Evolutionary conservation across 805 yeast genomes (phyloP).

Genomic region (Pichia paraexigua): DNA sequence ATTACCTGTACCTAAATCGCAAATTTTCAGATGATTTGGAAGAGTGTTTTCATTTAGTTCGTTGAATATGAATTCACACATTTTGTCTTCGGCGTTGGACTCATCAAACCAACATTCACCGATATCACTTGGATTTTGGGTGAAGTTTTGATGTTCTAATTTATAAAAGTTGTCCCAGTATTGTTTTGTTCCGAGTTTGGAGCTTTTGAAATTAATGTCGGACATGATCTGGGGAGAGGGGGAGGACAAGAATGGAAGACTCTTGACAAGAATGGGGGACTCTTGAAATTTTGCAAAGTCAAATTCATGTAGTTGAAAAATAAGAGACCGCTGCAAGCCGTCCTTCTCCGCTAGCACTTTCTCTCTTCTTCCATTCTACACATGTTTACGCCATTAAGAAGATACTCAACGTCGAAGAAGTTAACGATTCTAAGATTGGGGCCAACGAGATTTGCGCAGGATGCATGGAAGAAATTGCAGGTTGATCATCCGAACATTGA

Average conservation of each 20-base stretch:
- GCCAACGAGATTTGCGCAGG: constrained; percentile 47
- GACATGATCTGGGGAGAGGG: not conserved
- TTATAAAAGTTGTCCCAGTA: constrained; percentile 91
- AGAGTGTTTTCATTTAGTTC: constrained; percentile 11
- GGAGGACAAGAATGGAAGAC: no score
- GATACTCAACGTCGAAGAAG: constrained; percentile 17
- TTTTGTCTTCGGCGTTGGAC: constrained; percentile 81
- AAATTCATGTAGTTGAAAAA: not conserved
- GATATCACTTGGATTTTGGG: constrained; percentile 68
- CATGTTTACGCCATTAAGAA: not conserved
- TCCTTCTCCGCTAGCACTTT: no score
- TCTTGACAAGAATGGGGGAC: no score
- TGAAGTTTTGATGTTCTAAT: constrained; percentile 63
- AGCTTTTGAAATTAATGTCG: constrained; percentile 47
- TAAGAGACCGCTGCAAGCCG: no score
- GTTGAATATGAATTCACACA: constrained; percentile 57
- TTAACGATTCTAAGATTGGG: constrained; percentile 66
- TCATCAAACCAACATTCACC: constrained; percentile 98
- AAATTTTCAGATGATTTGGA: constrained; percentile 34
- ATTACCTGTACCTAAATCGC: constrained; percentile 94
- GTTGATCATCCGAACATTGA: constrained; percentile 29
- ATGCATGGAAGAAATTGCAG: constrained; percentile 47
- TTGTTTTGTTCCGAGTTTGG: constrained; percentile 78
- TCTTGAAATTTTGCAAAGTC: not conserved
- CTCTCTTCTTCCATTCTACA: no score